phyloP scores from a whole-genome alignment of 2,329 filamentous ascomycete species.

The Aspergillus terreus region DNA sequence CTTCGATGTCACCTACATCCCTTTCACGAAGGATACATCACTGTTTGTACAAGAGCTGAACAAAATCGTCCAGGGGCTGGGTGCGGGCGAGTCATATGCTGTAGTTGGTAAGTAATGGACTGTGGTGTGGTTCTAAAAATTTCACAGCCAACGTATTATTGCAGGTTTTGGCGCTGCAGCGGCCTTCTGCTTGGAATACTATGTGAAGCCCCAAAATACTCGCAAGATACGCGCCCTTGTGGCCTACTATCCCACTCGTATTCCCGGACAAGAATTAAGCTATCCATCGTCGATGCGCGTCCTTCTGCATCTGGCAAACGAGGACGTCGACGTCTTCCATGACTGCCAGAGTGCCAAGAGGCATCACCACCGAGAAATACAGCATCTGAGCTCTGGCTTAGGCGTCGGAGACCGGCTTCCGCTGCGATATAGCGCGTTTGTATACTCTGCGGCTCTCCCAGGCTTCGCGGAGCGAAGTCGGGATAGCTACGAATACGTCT shows the following conservation, averaged over 20 bases:
- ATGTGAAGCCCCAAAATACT: slow-evolving; percentile 2
- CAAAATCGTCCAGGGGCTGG: not conserved
- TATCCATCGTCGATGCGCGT: not conserved
- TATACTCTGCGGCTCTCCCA: not conserved
- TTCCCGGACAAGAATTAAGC: not conserved
- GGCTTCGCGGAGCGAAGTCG: not conserved
- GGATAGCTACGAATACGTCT: not conserved
- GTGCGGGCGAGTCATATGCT: not conserved
- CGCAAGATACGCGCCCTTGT: slow-evolving; percentile 5
- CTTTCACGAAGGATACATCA: not conserved
- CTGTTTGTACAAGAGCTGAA: not conserved
- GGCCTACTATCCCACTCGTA: slow-evolving; percentile 6
- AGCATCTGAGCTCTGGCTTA: not conserved
- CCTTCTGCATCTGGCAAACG: not conserved
- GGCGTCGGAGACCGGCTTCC: not conserved
- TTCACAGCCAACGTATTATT: not conserved
- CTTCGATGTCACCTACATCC: not conserved
- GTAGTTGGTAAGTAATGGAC: not conserved
- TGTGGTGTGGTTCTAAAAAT: not conserved
- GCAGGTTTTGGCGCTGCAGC: slow-evolving; percentile 29
- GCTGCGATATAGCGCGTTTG: not conserved
- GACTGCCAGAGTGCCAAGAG: not conserved
- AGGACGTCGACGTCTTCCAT: not conserved
- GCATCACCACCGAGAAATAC: not conserved
- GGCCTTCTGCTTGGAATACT: slow-evolving; percentile 24